Evolutionary conservation across 1,284 basidiomycete species (phyloP).

Genomic region (Cryptococcus sp.): DNA sequence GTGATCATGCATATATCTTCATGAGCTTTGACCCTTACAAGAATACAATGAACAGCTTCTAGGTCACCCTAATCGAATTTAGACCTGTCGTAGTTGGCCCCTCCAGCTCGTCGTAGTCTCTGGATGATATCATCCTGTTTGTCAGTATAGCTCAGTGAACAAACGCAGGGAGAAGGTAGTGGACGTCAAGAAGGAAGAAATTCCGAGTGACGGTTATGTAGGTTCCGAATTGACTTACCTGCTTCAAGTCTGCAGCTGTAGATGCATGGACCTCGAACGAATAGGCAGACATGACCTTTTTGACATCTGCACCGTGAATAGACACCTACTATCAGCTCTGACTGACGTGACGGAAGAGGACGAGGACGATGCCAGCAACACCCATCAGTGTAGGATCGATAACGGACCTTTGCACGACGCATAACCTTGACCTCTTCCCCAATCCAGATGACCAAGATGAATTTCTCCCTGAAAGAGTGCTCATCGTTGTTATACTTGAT

Average conservation of each 20-base stretch:
- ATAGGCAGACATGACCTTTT: conserved; percentile 68
- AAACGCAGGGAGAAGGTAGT: background rate
- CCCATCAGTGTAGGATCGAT: background rate
- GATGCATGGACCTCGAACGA: conserved; percentile 80
- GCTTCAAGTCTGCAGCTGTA: conserved; percentile 72
- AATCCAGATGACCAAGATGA: conserved; percentile 85
- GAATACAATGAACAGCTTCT: background rate
- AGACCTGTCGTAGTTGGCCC: conserved; percentile 47
- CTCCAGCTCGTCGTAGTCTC: conserved; percentile 38
- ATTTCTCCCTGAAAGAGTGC: conserved; percentile 79
- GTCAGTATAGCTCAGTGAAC: background rate
- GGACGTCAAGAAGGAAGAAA: too few species aligned
- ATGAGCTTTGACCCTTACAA: too few species aligned
- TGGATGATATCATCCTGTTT: conserved; percentile 37
- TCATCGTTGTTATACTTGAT: conserved; percentile 70
- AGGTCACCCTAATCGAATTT: conserved; percentile 36
- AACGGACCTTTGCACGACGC: conserved; percentile 77
- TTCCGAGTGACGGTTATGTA: background rate
- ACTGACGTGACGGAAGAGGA: background rate
- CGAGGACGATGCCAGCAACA: background rate
- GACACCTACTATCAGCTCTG: conserved; percentile 59
- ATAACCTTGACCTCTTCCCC: conserved; percentile 78
- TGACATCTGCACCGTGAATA: conserved; percentile 80
- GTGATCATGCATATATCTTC: too few species aligned
- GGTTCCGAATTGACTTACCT: too few species aligned